Evolutionary conservation across 306 rosid genomes (phyloP).

Genomic region (Trifolium dubium): DNA sequence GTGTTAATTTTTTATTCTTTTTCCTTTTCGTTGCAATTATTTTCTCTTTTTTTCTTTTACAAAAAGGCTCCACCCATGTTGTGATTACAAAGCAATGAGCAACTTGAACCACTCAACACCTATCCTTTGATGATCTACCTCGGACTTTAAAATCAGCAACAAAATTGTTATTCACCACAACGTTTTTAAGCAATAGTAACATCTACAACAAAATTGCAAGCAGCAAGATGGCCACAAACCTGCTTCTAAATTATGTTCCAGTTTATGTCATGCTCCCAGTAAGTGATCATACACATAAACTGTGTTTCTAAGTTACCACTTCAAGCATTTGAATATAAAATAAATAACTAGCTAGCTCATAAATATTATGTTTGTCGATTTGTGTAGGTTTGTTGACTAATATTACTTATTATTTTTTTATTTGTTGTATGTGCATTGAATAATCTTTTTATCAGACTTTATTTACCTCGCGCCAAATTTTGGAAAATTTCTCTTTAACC

Average conservation of each 20-base stretch:
- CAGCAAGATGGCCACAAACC: conserved; percentile 36
- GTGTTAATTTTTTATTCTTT: no score
- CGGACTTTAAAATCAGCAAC: no score
- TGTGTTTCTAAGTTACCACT: background rate
- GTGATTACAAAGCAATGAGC: background rate
- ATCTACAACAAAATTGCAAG: background rate
- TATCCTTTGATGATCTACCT: background rate
- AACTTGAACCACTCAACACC: background rate
- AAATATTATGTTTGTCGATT: no score
- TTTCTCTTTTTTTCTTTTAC: background rate
- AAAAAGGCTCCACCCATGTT: background rate
- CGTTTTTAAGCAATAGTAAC: no score
- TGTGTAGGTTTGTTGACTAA: no score
- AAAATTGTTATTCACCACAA: no score
- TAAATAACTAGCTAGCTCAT: no score
- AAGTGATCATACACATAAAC: conserved; percentile 45
- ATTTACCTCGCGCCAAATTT: no score
- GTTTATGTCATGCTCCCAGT: conserved; percentile 83
- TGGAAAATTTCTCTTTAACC: no score
- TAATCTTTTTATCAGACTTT: no score
- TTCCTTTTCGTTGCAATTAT: background rate
- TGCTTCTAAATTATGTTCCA: conserved; percentile 77
- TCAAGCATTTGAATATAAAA: background rate
- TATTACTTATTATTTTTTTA: no score
- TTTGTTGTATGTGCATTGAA: no score